Evolutionary conservation across 805 yeast species (phyloP).

Genomic region (Barnettozyma salicaria): DNA sequence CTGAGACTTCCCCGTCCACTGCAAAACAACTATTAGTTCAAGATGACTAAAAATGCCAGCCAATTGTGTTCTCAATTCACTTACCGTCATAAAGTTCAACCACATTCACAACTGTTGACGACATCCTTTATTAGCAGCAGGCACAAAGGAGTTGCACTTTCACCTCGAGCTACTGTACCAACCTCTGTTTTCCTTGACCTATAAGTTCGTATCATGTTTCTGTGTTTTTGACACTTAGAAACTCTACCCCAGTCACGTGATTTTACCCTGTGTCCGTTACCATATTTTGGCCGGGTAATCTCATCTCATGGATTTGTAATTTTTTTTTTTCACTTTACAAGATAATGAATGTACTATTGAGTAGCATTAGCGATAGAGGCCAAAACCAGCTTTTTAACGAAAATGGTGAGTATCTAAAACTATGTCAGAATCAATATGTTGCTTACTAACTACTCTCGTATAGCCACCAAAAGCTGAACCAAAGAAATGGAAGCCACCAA

Average conservation of each 20-base stretch:
- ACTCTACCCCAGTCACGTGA: no score
- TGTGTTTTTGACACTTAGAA: no score
- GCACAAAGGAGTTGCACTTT: no score
- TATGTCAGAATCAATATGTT: no score
- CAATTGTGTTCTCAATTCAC: background rate
- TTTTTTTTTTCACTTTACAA: background rate
- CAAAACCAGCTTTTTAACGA: background rate
- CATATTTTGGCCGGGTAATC: conserved; percentile 10
- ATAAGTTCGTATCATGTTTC: no score
- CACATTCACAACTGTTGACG: conserved; percentile 3
- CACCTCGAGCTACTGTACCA: no score
- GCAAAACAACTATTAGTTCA: background rate
- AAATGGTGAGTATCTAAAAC: conserved; percentile 4
- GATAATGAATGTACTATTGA: background rate
- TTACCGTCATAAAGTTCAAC: background rate
- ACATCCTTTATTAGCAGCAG: no score
- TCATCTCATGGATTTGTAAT: conserved; percentile 10
- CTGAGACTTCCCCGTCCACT: conserved; percentile 13
- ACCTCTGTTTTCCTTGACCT: no score
- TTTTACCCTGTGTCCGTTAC: no score
- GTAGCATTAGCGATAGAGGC: background rate
- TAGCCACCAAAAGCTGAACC: conserved; percentile 40
- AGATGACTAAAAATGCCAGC: background rate
- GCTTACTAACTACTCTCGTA: conserved; percentile 1
- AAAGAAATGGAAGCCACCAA: conserved; percentile 82